A percentile compares a stretch with the other conserved stretches of the same genome.
Evolutionary conservation across 2,329 filamentous ascomycete species (phyloP).

Genomic region (Penicillium sp.): DNA sequence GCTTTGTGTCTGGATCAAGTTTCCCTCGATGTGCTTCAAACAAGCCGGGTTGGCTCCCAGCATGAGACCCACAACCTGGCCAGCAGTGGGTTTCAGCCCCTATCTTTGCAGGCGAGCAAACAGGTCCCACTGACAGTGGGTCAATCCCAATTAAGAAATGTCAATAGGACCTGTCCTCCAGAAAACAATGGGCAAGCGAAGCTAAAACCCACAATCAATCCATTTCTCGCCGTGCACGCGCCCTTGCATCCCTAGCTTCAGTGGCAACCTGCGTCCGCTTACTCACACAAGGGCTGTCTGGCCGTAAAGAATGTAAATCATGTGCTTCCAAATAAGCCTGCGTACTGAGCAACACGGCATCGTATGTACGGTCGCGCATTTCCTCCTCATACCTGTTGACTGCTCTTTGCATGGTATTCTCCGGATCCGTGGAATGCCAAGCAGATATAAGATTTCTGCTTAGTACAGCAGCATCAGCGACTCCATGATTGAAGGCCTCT

Average conservation of each 20-base stretch:
- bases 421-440: background rate
- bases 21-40: too few species aligned
- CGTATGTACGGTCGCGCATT: background rate
- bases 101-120: too few species aligned
- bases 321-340: background rate
- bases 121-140: too few species aligned
- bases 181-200: background rate
- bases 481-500: background rate
- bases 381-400: background rate
- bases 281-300: background rate
- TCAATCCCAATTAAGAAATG: too few species aligned
- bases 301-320: background rate
- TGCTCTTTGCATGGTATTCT: background rate
- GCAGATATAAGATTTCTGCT: background rate
- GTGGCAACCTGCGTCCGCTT: background rate
- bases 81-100: too few species aligned
- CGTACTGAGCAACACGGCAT: background rate
- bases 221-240: background rate
- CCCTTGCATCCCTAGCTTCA: background rate
- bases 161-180: too few species aligned
- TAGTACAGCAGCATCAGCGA: background rate
- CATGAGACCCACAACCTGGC: too few species aligned
- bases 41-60: too few species aligned
- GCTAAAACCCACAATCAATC: background rate
- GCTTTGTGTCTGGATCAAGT: too few species aligned